Evolutionary conservation across 768 basidiomycete species (phyloP), one percentile per base, ranked within the genome.

Genomic region (Amanita inopinata): DNA sequence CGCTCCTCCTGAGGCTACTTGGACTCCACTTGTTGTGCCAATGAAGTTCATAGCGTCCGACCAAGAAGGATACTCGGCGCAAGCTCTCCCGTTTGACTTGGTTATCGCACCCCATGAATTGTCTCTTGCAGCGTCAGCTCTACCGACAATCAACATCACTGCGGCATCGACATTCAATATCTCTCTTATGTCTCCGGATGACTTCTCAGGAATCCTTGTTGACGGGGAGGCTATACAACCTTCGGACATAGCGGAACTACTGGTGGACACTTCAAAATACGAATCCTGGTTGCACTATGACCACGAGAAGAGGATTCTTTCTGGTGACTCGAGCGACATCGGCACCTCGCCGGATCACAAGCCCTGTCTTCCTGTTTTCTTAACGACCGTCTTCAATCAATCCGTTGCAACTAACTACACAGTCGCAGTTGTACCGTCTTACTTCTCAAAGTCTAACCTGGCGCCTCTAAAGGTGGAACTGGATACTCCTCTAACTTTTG

Each of bases 101-200:
- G 67, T 81, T 37, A 62, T 90, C 24, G 76, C 85, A 2, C 57
- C 65, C 14, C 79, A 89, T 55, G 82, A 90, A 43, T 62, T 93
- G 44, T 76, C 76, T 33, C 50, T 69, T 33, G 51, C 64, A 5
- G 56, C 60, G 8, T 38, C 56, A 9, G 56, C 72, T 28, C 69
- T 85, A 12, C 74, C 78, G 8, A 74, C 74, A 5, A 70, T 89
- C 58, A 91, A 92, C 50, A 59, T 85, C 28, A 89, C 89, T 0
- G 65, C 69, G 2, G 70, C 65, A 8, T 65, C 67, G 3, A 52
- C 67, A 28, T 74, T 81, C 66, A 63, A 69, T 47, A 46, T 85
- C 48, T 65, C 61, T 33, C 60, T 80, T 39, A 51, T 63, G 43
- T 76, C 78, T 11, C 57, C 70, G 48, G 66, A 62, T 27, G 80